Base-by-base conservation (phyloP, 2,329 filamentous ascomycete species). In the Exophiala spinifera region DNA sequence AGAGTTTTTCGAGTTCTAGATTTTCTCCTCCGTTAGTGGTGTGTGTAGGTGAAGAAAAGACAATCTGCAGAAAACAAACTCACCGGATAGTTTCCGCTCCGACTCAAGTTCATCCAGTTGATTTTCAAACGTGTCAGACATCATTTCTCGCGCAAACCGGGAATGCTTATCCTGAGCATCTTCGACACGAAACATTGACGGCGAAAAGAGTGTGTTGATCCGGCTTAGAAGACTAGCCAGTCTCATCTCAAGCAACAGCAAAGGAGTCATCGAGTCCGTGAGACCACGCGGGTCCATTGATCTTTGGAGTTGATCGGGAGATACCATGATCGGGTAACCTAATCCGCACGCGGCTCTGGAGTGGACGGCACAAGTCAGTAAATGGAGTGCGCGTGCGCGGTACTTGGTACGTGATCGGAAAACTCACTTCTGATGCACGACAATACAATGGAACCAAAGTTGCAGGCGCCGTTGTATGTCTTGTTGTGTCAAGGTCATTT, bases 371-470 rank as follows among this genome's bases (percentile, higher is more conserved):
- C 14, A 19, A 3, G 36, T 39, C 17, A n/a, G 14, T n/a, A 39
- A 15, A 36, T 3, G 33, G 33, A 36, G 33, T 14, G 36, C 4
- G 10, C 7, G 13, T 5, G 36, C 14, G 28, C 23, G 23, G 23
- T 25, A 25, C 23, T 25, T 31, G 28, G 8, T 10, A 11, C 4
- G 3, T 31, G 23, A 25, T 31, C 11, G 6, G 28, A 31, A 31
- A 4, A 53, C 62, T 43, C 56, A 72, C 71, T 65, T 63, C 53
- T 74, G 70, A 53, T 74, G 72, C 1, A 67, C 65, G 33, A 72
- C 61, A 3, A 73, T 61, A 45, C 68, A 69, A 49, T 70, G 67
- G 3, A 67, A 68, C 71, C 71, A 73, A 0, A 73, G 58, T 28
- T 72, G 69, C 0, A 70, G 67, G 1, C 69, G 67, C 17, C 66